A percentile compares a stretch with the other conserved stretches of the same genome.
Evolutionary conservation across 495 filamentous ascomycete genomes (phyloP).

Genomic region (Pseudoneurospora amorphoporcata): DNA sequence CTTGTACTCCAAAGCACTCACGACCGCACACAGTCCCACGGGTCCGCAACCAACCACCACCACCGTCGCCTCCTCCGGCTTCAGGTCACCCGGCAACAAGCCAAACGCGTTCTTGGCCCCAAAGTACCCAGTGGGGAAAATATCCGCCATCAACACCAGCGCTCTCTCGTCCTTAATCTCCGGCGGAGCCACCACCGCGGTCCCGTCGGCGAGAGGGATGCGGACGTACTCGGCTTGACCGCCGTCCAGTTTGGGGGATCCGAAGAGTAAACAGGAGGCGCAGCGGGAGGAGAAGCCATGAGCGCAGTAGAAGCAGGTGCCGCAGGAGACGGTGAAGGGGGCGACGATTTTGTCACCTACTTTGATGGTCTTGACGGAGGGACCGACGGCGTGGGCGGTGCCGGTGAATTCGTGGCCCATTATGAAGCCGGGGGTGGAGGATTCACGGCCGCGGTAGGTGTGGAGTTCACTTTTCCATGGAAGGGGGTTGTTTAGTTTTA

Average conservation of each 20-base stretch:
- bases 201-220: slow-evolving; percentile 75
- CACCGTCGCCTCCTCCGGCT: slow-evolving; percentile 47
- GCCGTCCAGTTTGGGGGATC: slow-evolving; percentile 64
- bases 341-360: slow-evolving; percentile 71
- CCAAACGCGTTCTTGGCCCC: slow-evolving; percentile 78
- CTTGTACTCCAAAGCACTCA: slow-evolving; percentile 70
- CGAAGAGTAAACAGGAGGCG: slow-evolving; percentile 63
- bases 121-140: slow-evolving; percentile 82
- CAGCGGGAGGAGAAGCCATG: slow-evolving; percentile 77
- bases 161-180: slow-evolving; percentile 60
- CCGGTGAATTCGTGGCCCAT: slow-evolving; percentile 81
- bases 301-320: slow-evolving; percentile 84
- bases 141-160: slow-evolving; percentile 84
- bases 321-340: slow-evolving; percentile 81
- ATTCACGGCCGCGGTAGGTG: slow-evolving; percentile 75
- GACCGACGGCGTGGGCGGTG: slow-evolving; percentile 56
- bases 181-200: slow-evolving; percentile 63
- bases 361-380: slow-evolving; percentile 54
- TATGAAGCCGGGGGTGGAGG: slow-evolving; percentile 35
- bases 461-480: slow-evolving; percentile 63
- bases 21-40: slow-evolving; percentile 77
- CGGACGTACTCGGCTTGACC: slow-evolving; percentile 88
- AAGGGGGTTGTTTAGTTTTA: too few relatives aligned
- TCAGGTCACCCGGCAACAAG: slow-evolving; percentile 37
- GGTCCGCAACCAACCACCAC: slow-evolving; percentile 85